Base-by-base conservation (phyloP, 345 rosid species). In the Rubroshorea leprosula region DNA sequence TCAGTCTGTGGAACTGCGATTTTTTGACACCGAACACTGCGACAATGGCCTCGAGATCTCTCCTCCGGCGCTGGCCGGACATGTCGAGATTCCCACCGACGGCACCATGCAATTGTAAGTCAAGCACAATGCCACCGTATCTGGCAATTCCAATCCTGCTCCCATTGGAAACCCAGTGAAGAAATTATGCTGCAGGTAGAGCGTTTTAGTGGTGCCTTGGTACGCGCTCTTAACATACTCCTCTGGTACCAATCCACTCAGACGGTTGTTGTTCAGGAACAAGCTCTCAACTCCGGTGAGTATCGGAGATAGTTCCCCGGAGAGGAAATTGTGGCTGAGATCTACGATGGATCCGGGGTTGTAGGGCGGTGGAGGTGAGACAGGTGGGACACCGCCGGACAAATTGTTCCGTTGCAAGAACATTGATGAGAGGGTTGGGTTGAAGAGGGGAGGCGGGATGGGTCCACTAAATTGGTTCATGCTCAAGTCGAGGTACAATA, bases 401-500 rank as follows among this genome's bases (percentile, higher is more conserved):
- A 87, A 78, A 78, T 87, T 87, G 86, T 90, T 90, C 78, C 95
- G 81, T 81, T 87, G 97, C 66, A 87, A 43, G 51, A 84, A 71
- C 74, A 80, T 57, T 38, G 90, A 80, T 48, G 87, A 59, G 66
- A 81, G 74, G 14, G 79, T 1, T 4, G 82, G 74, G 18, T 70
- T 31, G 62, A 83, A 78, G 72, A 90, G 81, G 3, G 85, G 65
- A 60, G 60, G 0, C 0, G 95, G 89, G 78, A 90, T 72, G 71
- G 78, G 56, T 61, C 97, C 97, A 71, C 81, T 78, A 65, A 87
- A 80, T 1, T 66, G 62, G 79, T 90, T 90, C 85, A 75, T 76
- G 79, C 97, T 90, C 23, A 90, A 64, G 72, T 90, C 95, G 58
- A 90, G 85, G 79, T 60, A 84, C 54, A 46, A 75, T 51, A 87